Evolutionary conservation across 2,329 filamentous ascomycete genomes (phyloP).

Genomic region (Xylaria sp.): DNA sequence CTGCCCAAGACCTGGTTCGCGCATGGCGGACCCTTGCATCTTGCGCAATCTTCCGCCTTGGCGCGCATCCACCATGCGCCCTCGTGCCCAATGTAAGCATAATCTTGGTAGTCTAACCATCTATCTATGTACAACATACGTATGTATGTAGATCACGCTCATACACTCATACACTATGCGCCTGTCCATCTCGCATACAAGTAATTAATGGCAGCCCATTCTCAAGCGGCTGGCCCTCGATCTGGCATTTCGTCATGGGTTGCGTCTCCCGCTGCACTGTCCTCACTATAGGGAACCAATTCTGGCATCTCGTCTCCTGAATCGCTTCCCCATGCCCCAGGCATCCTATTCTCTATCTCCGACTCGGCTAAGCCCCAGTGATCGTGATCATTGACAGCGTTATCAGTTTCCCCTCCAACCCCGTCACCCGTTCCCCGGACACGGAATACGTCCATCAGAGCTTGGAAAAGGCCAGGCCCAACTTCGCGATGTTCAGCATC

Average conservation of each 20-base stretch:
- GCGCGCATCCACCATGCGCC: slow-evolving; percentile 21
- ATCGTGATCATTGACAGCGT: slow-evolving; percentile 19
- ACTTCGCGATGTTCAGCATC: slow-evolving; percentile 14
- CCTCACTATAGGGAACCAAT: slow-evolving; percentile 7
- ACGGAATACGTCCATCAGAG: slow-evolving; percentile 39
- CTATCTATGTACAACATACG: background rate
- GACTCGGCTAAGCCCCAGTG: slow-evolving; percentile 25
- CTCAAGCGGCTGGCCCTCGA: slow-evolving; percentile 24
- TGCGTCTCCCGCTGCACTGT: slow-evolving; percentile 12
- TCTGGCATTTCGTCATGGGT: slow-evolving; percentile 41
- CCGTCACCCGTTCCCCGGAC: background rate
- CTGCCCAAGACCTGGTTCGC: slow-evolving; percentile 26
- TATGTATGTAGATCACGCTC: background rate
- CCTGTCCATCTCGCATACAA: slow-evolving; percentile 5
- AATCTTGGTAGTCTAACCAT: background rate
- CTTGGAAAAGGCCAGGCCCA: slow-evolving; percentile 31
- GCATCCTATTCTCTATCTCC: slow-evolving; percentile 37
- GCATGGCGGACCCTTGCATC: slow-evolving; percentile 20
- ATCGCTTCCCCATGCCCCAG: slow-evolving; percentile 43
- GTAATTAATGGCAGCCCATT: background rate
- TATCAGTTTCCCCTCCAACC: slow-evolving; percentile 9
- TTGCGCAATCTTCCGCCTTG: slow-evolving; percentile 34
- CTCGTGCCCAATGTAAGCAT: slow-evolving; percentile 1
- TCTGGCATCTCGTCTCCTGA: slow-evolving; percentile 31
- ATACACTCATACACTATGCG: background rate